phyloP scores from a whole-genome alignment of 2,329 filamentous ascomycete species.

The Fusarium mexicanum region DNA sequence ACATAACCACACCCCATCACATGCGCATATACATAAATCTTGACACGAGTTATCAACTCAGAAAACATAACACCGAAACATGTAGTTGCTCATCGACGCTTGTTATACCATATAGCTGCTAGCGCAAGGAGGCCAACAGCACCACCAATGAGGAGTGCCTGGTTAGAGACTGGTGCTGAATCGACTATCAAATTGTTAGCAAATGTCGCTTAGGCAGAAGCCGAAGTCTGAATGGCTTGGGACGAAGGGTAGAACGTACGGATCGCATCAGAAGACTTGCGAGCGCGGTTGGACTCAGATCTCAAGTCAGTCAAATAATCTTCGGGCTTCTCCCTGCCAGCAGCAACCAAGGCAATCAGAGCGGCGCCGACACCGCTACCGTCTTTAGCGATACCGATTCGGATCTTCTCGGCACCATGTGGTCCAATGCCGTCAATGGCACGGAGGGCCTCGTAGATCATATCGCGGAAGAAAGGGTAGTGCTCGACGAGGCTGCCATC shows the following conservation, averaged over 20 bases:
- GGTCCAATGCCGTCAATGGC: constrained; percentile 81
- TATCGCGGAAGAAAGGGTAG: constrained; percentile 90
- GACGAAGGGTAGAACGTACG: constrained; percentile 42
- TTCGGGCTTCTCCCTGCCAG: constrained; percentile 66
- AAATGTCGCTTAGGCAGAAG: not conserved
- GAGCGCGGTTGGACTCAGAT: constrained; percentile 48
- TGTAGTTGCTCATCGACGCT: constrained; percentile 37
- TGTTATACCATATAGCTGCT: constrained; percentile 52
- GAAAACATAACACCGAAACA: not conserved
- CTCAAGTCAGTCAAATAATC: constrained; percentile 57
- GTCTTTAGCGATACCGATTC: constrained; percentile 97
- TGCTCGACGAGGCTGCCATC: constrained; percentile 96
- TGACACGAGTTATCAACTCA: constrained; percentile 10
- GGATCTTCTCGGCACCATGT: constrained; percentile 82
- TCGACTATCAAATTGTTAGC: constrained; percentile 44
- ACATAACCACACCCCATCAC: constrained; percentile 24
- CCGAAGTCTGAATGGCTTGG: constrained; percentile 3
- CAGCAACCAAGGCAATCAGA: constrained; percentile 90
- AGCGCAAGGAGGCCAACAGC: constrained; percentile 51
- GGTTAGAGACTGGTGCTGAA: constrained; percentile 46
- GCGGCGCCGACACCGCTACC: constrained; percentile 87
- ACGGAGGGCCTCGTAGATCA: constrained; percentile 84
- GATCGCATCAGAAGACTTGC: constrained; percentile 45
- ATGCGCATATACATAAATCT: constrained; percentile 27
- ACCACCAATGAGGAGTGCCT: constrained; percentile 47